Conservation (phyloP, 108 stramenopile species). For the Phaeodactylum tricornutum region DNA sequence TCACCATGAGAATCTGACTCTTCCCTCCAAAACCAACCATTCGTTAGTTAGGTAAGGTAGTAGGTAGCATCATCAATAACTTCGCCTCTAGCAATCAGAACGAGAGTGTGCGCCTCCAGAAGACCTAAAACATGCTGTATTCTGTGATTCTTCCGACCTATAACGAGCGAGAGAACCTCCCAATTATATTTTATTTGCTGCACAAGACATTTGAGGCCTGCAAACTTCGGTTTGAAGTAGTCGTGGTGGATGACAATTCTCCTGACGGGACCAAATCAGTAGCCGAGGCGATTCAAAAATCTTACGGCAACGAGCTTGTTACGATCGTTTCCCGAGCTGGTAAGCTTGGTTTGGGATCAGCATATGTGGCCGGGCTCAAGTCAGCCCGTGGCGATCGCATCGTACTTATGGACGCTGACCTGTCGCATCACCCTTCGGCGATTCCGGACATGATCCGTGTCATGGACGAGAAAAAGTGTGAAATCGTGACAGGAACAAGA, state of each 20-base stretch:
- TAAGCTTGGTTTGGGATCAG: slow-evolving; percentile 93
- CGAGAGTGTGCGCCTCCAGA: no score
- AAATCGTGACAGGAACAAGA: slow-evolving; percentile 95
- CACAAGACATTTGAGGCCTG: slow-evolving; percentile 63
- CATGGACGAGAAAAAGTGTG: slow-evolving; percentile 48
- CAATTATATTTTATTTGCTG: slow-evolving; percentile 87
- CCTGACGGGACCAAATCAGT: slow-evolving; percentile 93
- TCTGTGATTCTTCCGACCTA: slow-evolving; percentile 96
- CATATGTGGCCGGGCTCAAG: slow-evolving; percentile 89
- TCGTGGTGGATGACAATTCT: slow-evolving; percentile 93
- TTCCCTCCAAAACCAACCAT: neutral
- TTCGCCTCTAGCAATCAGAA: neutral
- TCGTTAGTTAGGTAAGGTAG: neutral
- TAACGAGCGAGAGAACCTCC: slow-evolving; percentile 96
- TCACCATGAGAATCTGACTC: no score
- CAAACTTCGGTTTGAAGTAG: slow-evolving; percentile 77
- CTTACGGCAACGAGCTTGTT: slow-evolving; percentile 67
- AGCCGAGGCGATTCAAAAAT: slow-evolving; percentile 77
- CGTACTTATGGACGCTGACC: slow-evolving; percentile 97
- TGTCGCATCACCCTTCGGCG: slow-evolving; percentile 96
- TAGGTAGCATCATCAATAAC: neutral
- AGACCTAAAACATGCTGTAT: slow-evolving; percentile 62
- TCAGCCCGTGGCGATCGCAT: slow-evolving; percentile 74
- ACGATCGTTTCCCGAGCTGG: slow-evolving; percentile 82
- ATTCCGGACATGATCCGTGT: slow-evolving; percentile 83